Conservation (phyloP, 345 rosid genomes). For the Bruguiera parviflora region DNA sequence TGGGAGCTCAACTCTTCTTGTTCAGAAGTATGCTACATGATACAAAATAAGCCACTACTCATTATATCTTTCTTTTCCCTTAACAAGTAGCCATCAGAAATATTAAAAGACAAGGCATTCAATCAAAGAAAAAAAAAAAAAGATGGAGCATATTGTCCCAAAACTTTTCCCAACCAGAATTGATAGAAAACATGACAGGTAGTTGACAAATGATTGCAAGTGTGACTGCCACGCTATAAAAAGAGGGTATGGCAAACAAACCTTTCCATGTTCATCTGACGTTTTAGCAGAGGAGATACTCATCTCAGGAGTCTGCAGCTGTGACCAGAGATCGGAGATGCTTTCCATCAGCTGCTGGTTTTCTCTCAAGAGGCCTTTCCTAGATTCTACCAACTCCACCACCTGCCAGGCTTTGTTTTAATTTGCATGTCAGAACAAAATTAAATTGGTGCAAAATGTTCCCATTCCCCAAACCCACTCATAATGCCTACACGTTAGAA, state of each 20-base stretch:
- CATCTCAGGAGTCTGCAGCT: constrained; percentile 45
- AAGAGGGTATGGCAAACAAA: constrained; percentile 17
- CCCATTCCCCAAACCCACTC: constrained; percentile 6
- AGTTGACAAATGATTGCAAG: too few relatives aligned
- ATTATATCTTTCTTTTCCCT: neutral
- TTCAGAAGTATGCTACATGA: constrained; percentile 44
- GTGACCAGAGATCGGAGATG: constrained; percentile 39
- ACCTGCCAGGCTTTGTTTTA: constrained; percentile 95
- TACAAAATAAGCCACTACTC: constrained; percentile 1
- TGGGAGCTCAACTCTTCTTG: constrained; percentile 56
- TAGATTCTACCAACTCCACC: constrained; percentile 70
- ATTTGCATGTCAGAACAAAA: constrained; percentile 66
- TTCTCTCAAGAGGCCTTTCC: constrained; percentile 27
- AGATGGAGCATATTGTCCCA: too few relatives aligned
- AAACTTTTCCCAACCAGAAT: too few relatives aligned
- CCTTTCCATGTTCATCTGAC: constrained; percentile 42
- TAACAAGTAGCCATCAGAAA: neutral
- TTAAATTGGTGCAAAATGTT: constrained; percentile 18
- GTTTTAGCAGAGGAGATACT: constrained; percentile 29
- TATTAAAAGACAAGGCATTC: neutral
- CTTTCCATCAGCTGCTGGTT: constrained; percentile 30
- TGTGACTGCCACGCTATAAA: neutral
- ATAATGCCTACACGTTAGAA: constrained; percentile 1
- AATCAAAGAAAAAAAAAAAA: too few relatives aligned
- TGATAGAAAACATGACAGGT: too few relatives aligned